Evolutionary conservation across 208 protist species (phyloP).

Genomic region (Wallacemonas sp.): DNA sequence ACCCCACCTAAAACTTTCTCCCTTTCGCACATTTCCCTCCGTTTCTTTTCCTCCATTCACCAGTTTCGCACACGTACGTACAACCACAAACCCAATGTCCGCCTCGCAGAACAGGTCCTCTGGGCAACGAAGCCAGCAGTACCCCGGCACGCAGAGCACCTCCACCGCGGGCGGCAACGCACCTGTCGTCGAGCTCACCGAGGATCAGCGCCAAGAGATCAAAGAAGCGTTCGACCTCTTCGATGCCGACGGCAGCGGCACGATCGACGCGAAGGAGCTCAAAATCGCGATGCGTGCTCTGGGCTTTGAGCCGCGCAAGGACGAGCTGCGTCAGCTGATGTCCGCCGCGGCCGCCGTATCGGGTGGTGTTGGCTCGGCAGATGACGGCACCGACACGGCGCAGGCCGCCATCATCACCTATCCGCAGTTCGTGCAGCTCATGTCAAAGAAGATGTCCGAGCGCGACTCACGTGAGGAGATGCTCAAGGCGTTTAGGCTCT

Average conservation of each 20-base stretch:
- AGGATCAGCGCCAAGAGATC: conserved; percentile 92
- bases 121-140: neutral
- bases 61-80: conserved; percentile 8
- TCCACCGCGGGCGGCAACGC: conserved; percentile 10
- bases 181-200: conserved; percentile 49
- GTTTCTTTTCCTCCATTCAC: conserved; percentile 1
- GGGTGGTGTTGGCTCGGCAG: conserved; percentile 15
- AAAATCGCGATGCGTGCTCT: conserved; percentile 94
- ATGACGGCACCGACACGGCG: conserved; percentile 25
- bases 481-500: conserved; percentile 95
- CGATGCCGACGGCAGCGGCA: conserved; percentile 94
- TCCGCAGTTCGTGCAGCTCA: conserved; percentile 86
- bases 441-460: conserved; percentile 88
- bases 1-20: too few relatives aligned
- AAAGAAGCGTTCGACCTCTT: conserved; percentile 97
- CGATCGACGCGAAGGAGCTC: conserved; percentile 93
- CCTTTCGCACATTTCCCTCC: neutral
- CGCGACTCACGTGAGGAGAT: conserved; percentile 95
- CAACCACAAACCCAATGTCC: conserved; percentile 3
- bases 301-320: conserved; percentile 94
- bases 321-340: conserved; percentile 92
- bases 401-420: conserved; percentile 72
- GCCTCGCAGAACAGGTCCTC: neutral
- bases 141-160: neutral
- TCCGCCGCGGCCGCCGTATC: neutral